These are phyloP conservation scores for Kwoniella sp. DNA, from an alignment of 768 basidiomycete species.

Conservation along the genomic window DNA sequence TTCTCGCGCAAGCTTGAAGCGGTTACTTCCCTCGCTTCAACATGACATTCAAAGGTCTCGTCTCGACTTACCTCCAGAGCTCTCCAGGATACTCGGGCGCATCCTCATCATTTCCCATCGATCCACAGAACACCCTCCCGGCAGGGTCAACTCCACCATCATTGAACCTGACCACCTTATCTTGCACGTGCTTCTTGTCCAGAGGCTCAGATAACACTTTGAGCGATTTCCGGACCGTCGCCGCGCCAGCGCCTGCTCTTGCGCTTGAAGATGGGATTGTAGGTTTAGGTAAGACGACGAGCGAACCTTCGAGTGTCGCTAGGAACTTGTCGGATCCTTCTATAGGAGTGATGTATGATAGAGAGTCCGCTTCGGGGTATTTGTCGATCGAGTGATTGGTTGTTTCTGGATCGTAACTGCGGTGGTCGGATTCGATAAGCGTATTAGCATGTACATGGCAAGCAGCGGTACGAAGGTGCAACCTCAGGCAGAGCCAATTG, in stretches of 20 bases:
- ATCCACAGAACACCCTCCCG: conserved; percentile 47
- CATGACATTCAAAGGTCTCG: neutral
- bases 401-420: conserved; percentile 45
- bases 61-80: conserved; percentile 35
- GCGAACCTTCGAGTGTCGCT: conserved; percentile 34
- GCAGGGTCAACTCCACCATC: conserved; percentile 49
- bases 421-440: no score
- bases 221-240: conserved; percentile 23
- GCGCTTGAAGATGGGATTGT: conserved; percentile 27
- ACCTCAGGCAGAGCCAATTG: no score
- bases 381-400: conserved; percentile 43
- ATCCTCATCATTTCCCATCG: conserved; percentile 34
- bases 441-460: no score
- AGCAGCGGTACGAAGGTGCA: no score
- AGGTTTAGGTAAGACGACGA: conserved; percentile 44
- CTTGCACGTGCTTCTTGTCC: conserved; percentile 12
- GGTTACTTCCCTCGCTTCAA: neutral
- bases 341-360: conserved; percentile 39
- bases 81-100: conserved; percentile 29
- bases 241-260: neutral
- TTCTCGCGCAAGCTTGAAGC: neutral
- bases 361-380: conserved; percentile 37
- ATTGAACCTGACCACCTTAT: conserved; percentile 45
- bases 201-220: conserved; percentile 32
- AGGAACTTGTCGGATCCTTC: conserved; percentile 37